Conservation (phyloP, 345 rosid genomes). For the Rhodomyrtus tomentosa region DNA sequence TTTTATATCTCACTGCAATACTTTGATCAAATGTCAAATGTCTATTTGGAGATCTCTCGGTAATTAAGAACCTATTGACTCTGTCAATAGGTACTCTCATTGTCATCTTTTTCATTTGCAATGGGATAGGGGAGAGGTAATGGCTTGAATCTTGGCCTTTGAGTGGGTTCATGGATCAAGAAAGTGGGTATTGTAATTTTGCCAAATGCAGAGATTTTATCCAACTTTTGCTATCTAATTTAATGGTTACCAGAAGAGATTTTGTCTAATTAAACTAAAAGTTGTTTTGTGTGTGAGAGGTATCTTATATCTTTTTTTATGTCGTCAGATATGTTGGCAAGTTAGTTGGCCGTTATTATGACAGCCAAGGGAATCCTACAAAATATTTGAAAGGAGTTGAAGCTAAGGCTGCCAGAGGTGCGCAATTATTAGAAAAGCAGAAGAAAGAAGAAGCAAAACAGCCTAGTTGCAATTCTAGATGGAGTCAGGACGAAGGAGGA, state of each 20-base stretch:
- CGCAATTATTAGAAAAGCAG: slow-evolving; percentile 83
- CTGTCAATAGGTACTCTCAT: background rate
- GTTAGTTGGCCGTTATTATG: slow-evolving; percentile 80
- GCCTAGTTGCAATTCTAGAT: slow-evolving; percentile 75
- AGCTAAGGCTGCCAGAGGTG: slow-evolving; percentile 92
- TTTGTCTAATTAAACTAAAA: background rate
- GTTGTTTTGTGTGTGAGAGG: background rate
- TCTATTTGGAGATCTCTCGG: background rate
- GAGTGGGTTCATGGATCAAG: background rate
- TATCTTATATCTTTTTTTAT: background rate
- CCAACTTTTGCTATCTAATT: background rate
- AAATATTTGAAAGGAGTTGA: slow-evolving; percentile 84
- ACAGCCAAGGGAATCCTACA: slow-evolving; percentile 69
- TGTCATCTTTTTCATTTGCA: background rate
- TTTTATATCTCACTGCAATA: background rate
- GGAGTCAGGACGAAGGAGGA: slow-evolving; percentile 93
- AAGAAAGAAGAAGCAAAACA: slow-evolving; percentile 87
- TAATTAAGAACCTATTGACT: background rate
- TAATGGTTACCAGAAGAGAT: background rate
- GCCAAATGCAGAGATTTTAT: background rate
- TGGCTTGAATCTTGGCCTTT: background rate
- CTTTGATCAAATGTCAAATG: background rate
- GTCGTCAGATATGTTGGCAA: slow-evolving; percentile 62
- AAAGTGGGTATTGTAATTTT: background rate
- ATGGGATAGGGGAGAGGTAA: background rate